Evolutionary conservation across 495 filamentous ascomycete species (phyloP).

Genomic region (Neurospora pannonica): DNA sequence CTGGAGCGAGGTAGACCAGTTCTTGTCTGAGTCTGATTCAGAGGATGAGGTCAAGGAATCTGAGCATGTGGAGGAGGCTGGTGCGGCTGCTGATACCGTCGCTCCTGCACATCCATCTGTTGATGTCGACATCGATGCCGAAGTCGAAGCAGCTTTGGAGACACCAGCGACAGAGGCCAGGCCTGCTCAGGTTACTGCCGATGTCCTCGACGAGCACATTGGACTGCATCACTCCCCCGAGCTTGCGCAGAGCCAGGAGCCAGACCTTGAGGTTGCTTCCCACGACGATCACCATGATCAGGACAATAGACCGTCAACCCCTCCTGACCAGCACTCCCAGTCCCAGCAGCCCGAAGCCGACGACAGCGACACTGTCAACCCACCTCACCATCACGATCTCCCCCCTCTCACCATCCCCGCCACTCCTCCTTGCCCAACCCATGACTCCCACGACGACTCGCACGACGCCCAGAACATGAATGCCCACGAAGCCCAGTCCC

Average conservation of each 20-base stretch:
- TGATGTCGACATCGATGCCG: not conserved
- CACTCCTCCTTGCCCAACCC: not conserved
- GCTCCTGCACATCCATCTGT: not conserved
- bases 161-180: not conserved
- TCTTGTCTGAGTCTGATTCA: not conserved
- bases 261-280: not conserved
- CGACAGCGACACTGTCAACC: rapidly evolving
- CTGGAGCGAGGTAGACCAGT: not conserved
- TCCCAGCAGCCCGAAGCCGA: not conserved
- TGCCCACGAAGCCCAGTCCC: not conserved
- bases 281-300: not conserved
- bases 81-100: not conserved
- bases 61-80: not conserved
- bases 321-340: not conserved
- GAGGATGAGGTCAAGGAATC: not conserved
- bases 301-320: not conserved
- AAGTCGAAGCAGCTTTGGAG: not conserved
- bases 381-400: not conserved
- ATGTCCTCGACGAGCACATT: not conserved
- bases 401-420: not conserved
- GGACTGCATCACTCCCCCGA: not conserved
- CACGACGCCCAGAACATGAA: not conserved
- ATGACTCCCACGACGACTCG: not conserved
- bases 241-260: not conserved
- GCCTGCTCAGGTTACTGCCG: not conserved